Base-by-base conservation (phyloP, 352 stramenopile species). In the Peronospora farinosa region DNA sequence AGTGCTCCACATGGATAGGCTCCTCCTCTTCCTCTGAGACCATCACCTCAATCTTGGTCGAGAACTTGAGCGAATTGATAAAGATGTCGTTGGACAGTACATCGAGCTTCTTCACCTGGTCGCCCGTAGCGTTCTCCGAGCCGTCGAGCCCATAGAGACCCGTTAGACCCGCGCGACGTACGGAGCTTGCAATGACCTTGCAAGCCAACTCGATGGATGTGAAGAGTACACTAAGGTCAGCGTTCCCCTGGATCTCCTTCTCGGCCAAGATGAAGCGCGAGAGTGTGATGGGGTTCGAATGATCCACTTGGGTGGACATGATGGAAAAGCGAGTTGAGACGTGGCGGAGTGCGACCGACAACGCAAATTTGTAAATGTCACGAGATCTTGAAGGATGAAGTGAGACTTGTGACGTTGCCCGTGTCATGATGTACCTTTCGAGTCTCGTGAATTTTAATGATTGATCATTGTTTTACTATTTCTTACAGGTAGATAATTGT, bases 71-170 rank as follows among this genome's bases (percentile, higher is more conserved):
- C 40, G 93, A 88, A 70, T 98, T 98, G 66, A 98, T 94, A 74
- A 99, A 95, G 61, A 94, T 98, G 38, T 99, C 96, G 68, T 99
- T 98, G n/a, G 95, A 85, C 53, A 99, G 80, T 37, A 99, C 72
- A 72, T 99, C 96, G 25, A 99, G 87, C 71, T 99, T 99, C 82
- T 99, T 99, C 39, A 98, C 93, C 54, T 97, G 89, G 65, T 99
- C 96, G 33, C 96, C 96, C 5, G 96, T 98, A 16, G 88, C 81
- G 78, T 99, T 99, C 51, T 96, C 79, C 65, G 95, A 95, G 50
- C 96, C 96, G n/a, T 97, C 94, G 8, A 98, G 78, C 23, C 96
- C 95, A 64, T 98, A 98, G 16, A 91, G 69, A 2, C 85, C 80
- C 42, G 78, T 88, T 31, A 93, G 62, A 63, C 95, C 95, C 6